Base-by-base conservation (phyloP, 805 yeast genomes). In the Candida boleticola region DNA sequence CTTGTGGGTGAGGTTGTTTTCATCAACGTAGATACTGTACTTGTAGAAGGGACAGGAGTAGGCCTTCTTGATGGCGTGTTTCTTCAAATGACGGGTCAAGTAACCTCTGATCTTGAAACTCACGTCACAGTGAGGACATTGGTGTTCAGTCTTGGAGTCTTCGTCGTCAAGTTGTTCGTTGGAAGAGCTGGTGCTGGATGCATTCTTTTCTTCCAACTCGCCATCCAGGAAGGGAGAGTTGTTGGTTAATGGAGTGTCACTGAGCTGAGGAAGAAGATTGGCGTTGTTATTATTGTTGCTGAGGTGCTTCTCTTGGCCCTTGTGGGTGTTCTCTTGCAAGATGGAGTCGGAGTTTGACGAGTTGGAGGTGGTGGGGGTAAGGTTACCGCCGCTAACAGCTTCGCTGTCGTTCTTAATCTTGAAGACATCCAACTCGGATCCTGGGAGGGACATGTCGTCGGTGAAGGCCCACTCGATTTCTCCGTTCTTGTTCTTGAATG, bases 381-480 rank as follows among this genome's bases (percentile, higher is more conserved):
- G 54, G 7, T 11, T 35, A 39, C 14, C 14, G 25, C 10, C 11
- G 27, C 14, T 19, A 11, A 6, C 37, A 7, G 9, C 20, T 33
- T 25, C 34, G n/a, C 16, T 11, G 9, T 30, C 37, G 11, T 29
- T 37, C 30, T 37, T 39, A 7, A 53, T 43, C 41, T 58, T 60
- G 45, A 61, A 61, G 10, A 51, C 56, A 25, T 63, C 66, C 37
- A 61, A 49, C 43, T 60, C 67, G 40, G 49, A 40, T 4, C 56
- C 64, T 13, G 55, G 49, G 26, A 41, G 38, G 29, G 29, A 23
- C 29, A 22, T 17, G 21, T 69, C 74, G 32, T 76, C 79, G 19
- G 75, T 71, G 42, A 80, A 69, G 13, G 71, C 70, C 79, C 83
- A 80, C 42, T 77, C 81, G 13, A 80, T 68, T 47, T 77, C 79